These are phyloP conservation scores for Skeletonema menzelii DNA, from an alignment of 108 stramenopile genomes.

Conservation along the genomic window DNA sequence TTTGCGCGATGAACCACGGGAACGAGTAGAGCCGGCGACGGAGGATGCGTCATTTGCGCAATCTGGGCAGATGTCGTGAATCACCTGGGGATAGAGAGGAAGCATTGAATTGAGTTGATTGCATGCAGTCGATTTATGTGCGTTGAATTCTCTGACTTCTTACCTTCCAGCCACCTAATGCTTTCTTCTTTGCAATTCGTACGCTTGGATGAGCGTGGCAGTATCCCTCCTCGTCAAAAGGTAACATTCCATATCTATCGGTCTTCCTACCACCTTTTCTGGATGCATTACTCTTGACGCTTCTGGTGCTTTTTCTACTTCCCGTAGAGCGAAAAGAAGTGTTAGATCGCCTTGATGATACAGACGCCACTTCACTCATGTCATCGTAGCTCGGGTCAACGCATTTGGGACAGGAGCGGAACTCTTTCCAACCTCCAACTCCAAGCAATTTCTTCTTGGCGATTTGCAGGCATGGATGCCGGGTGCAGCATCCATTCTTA, in stretches of 20 bases:
- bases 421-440: slow-evolving; percentile 47
- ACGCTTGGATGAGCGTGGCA: slow-evolving; percentile 45
- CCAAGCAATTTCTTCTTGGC: slow-evolving; percentile 48
- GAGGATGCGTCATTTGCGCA: slow-evolving; percentile 38
- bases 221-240: slow-evolving; percentile 47
- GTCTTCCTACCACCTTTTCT: slow-evolving; percentile 39
- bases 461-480: slow-evolving; percentile 35
- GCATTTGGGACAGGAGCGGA: slow-evolving; percentile 44
- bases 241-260: slow-evolving; percentile 34
- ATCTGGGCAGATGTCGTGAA: slow-evolving; percentile 47
- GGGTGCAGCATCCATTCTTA: slow-evolving; percentile 50
- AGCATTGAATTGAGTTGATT: neutral
- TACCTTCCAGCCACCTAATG: slow-evolving; percentile 48
- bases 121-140: neutral
- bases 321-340: slow-evolving; percentile 11
- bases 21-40: slow-evolving; percentile 18
- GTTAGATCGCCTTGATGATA: slow-evolving; percentile 3
- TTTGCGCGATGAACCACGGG: slow-evolving; percentile 5
- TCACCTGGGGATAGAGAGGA: neutral
- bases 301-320: slow-evolving; percentile 2
- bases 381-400: slow-evolving; percentile 40
- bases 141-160: neutral
- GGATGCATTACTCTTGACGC: slow-evolving; percentile 18
- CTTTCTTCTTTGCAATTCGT: slow-evolving; percentile 47
- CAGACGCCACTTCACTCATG: slow-evolving; percentile 24